These are phyloP conservation scores for Aspergillus bertholletiae DNA, from an alignment of 495 filamentous ascomycete species.

Conservation along the genomic window DNA sequence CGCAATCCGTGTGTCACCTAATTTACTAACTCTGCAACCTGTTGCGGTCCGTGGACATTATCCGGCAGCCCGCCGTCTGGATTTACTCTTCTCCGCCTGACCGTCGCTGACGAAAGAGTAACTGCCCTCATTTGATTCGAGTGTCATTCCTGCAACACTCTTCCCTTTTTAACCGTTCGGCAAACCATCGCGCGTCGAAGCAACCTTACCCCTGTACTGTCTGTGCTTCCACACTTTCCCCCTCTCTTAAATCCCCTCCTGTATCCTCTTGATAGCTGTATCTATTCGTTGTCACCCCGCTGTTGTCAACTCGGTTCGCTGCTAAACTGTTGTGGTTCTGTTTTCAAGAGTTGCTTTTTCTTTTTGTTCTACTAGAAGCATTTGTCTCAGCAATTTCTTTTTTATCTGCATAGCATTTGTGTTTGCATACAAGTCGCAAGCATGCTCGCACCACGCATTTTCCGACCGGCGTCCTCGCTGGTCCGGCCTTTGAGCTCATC, in stretches of 20 bases:
- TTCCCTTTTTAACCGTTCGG: conserved; percentile 21
- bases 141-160: conserved; percentile 20
- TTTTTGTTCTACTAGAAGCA: conserved; percentile 2
- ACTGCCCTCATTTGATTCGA: conserved; percentile 10
- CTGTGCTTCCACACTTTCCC: no score
- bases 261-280: conserved; percentile 3
- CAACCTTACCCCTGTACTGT: conserved; percentile 6
- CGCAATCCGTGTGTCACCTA: conserved; percentile 1
- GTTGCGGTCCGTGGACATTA: conserved; percentile 14
- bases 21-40: background rate
- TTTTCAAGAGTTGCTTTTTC: background rate
- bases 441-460: conserved; percentile 49
- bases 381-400: background rate
- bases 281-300: background rate
- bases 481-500: conserved; percentile 62
- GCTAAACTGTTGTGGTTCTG: background rate
- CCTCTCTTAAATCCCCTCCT: conserved; percentile 12
- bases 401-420: background rate
- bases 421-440: conserved; percentile 11
- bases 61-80: conserved; percentile 6
- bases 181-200: conserved; percentile 14
- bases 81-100: conserved; percentile 14
- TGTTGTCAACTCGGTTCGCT: background rate
- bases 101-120: background rate
- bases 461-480: conserved; percentile 46